Conservation (phyloP, 2,329 filamentous ascomycete species). For the Scytalidium sp. region DNA sequence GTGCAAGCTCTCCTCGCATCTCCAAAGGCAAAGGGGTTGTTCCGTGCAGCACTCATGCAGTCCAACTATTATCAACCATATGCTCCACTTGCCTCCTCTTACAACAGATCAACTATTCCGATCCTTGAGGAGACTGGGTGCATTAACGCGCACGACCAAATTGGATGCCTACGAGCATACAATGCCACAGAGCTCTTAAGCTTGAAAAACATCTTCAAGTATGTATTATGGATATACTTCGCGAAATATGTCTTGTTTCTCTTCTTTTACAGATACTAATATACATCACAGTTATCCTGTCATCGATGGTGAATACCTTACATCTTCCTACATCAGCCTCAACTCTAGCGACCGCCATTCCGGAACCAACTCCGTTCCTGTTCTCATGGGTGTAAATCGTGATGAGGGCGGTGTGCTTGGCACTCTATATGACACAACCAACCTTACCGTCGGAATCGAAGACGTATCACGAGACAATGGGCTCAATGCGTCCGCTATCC, state of each 20-base stretch:
- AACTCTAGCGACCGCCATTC: not conserved
- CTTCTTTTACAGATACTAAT: not conserved
- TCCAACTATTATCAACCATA: conserved; percentile 11
- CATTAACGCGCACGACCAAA: conserved; percentile 5
- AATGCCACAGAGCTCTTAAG: conserved; percentile 5
- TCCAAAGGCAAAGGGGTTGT: conserved; percentile 18
- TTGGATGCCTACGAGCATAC: conserved; percentile 7
- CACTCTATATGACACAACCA: conserved; percentile 5
- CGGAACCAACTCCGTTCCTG: conserved; percentile 10
- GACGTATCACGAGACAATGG: not conserved
- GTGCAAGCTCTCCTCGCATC: conserved; percentile 19
- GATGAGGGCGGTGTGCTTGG: conserved; percentile 21
- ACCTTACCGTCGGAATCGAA: not conserved
- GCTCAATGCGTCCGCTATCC: conserved; percentile 1
- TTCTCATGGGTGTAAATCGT: conserved; percentile 22
- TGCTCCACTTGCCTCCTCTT: conserved; percentile 1
- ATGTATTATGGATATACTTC: not conserved
- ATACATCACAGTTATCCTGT: conserved; percentile 10
- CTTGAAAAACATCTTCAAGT: conserved; percentile 17
- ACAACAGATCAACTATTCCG: conserved; percentile 1
- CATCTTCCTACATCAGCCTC: conserved; percentile 3
- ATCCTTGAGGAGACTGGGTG: conserved; percentile 8
- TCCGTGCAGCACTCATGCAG: conserved; percentile 17
- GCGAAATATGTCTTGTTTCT: not conserved
- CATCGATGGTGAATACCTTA: conserved; percentile 19